These are phyloP conservation scores for Incumbomyces delicatus DNA, from an alignment of 2,329 filamentous ascomycete species.

Conservation along the genomic window DNA sequence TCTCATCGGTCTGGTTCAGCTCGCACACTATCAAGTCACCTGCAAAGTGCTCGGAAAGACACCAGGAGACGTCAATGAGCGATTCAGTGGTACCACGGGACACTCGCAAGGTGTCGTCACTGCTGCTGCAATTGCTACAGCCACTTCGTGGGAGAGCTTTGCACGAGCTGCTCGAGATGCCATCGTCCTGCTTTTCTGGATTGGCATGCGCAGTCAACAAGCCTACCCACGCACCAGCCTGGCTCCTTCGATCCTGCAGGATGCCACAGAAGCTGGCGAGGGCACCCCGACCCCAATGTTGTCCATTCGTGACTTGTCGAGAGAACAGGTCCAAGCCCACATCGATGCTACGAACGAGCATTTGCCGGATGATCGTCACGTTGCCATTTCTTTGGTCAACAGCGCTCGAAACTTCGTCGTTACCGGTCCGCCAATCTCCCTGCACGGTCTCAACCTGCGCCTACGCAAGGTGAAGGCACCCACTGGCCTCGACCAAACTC, in stretches of 20 bases:
- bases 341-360: conserved; percentile 97
- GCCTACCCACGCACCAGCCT: conserved; percentile 92
- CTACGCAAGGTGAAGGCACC: conserved; percentile 94
- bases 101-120: conserved; percentile 96
- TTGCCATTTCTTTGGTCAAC: conserved; percentile 90
- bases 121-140: conserved; percentile 80
- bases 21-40: conserved; percentile 90
- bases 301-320: conserved; percentile 86
- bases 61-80: conserved; percentile 76
- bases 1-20: conserved; percentile 87
- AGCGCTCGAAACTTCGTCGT: conserved; percentile 96
- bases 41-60: conserved; percentile 85
- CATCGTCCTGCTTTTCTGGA: conserved; percentile 94
- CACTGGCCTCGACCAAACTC: conserved; percentile 91
- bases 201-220: conserved; percentile 92
- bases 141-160: conserved; percentile 88
- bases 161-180: conserved; percentile 68
- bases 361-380: conserved; percentile 82
- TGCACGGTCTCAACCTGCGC: conserved; percentile 92
- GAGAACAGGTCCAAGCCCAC: conserved; percentile 84
- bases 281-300: conserved; percentile 96
- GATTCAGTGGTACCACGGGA: conserved; percentile 79
- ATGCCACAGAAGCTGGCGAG: conserved; percentile 89
- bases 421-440: conserved; percentile 86
- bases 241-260: conserved; percentile 79